Percentiles rank a stretch among this genome's conserved stretches.
Conservation (phyloP, 768 basidiomycete species). For the Thelephora ganbajun region DNA sequence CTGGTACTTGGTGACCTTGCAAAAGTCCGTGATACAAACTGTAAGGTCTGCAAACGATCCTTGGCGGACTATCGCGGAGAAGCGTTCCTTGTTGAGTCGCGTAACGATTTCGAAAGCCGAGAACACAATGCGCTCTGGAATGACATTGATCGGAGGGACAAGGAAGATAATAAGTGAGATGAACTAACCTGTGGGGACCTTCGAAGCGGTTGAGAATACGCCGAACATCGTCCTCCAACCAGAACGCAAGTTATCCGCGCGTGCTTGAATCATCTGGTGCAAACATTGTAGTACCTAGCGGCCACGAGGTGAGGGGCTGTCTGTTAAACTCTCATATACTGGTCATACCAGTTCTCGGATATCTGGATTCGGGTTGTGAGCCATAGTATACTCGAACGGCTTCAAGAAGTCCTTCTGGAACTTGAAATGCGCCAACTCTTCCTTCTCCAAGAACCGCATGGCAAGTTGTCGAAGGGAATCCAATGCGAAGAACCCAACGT, state of each 20-base stretch:
- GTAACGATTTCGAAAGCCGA: conserved; percentile 96
- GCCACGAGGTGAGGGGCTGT: not conserved
- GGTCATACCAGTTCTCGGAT: conserved; percentile 80
- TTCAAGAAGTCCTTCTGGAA: conserved; percentile 99
- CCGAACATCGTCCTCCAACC: conserved; percentile 99
- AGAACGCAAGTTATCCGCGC: conserved; percentile 88
- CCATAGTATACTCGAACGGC: conserved; percentile 97
- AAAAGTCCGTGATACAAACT: conserved; percentile 97
- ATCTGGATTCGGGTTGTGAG: conserved; percentile 90
- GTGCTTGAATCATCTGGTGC: conserved; percentile 96
- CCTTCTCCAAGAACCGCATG: conserved; percentile 98
- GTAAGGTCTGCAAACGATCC: conserved; percentile 94
- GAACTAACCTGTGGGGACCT: conserved; percentile 66
- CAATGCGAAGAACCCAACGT: conserved; percentile 92
- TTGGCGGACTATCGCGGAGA: conserved; percentile 78
- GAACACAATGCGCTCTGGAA: conserved; percentile 71
- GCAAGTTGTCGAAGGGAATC: conserved; percentile 94
- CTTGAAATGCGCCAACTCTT: conserved; percentile 94
- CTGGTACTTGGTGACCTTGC: conserved; percentile 98
- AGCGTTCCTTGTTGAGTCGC: conserved; percentile 81
- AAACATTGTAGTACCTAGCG: conserved; percentile 86
- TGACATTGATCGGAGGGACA: conserved; percentile 1
- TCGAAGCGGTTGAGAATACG: conserved; percentile 93
- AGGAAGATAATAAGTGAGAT: not conserved
- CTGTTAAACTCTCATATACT: not conserved